These are phyloP conservation scores for Haplosporangium gracile DNA, from an alignment of 192 early-diverging fungal genomes.

Conservation along the genomic window DNA sequence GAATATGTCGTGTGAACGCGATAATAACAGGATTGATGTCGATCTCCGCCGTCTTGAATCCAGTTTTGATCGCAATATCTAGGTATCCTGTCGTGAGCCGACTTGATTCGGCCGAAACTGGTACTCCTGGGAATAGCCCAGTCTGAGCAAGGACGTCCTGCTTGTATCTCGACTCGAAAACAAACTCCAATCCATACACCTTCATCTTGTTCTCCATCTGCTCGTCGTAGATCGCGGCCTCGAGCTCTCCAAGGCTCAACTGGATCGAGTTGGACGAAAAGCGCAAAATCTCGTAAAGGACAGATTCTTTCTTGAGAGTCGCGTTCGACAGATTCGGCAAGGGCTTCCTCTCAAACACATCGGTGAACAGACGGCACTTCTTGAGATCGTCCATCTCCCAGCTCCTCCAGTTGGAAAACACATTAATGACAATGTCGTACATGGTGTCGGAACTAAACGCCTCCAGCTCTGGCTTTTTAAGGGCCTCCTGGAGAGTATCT, in stretches of 20 bases:
- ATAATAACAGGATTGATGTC: constrained; percentile 65
- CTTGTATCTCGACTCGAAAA: constrained; percentile 61
- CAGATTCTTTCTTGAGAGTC: constrained; percentile 31
- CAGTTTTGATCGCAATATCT: constrained; percentile 56
- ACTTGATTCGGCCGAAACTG: constrained; percentile 20
- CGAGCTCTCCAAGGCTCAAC: constrained; percentile 55
- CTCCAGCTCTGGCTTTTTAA: constrained; percentile 60
- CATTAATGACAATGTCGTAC: constrained; percentile 58
- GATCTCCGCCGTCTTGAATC: constrained; percentile 56
- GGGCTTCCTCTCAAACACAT: constrained; percentile 61
- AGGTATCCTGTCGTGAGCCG: constrained; percentile 54
- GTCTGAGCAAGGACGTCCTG: constrained; percentile 26
- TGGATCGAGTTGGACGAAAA: constrained; percentile 54
- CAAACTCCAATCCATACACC: constrained; percentile 45
- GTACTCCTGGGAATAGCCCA: constrained; percentile 19
- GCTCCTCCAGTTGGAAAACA: constrained; percentile 69
- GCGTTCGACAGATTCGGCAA: background rate
- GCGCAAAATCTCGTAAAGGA: constrained; percentile 37
- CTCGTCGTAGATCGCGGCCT: constrained; percentile 65
- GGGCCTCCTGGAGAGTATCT: constrained; percentile 54
- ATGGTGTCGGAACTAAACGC: constrained; percentile 56
- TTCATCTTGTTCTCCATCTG: constrained; percentile 63
- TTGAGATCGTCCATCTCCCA: constrained; percentile 74
- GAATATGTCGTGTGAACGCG: constrained; percentile 68
- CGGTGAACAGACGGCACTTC: constrained; percentile 59